Evolutionary conservation across 2,329 filamentous ascomycete genomes (phyloP).

Genomic region (Fusarium sp.): DNA sequence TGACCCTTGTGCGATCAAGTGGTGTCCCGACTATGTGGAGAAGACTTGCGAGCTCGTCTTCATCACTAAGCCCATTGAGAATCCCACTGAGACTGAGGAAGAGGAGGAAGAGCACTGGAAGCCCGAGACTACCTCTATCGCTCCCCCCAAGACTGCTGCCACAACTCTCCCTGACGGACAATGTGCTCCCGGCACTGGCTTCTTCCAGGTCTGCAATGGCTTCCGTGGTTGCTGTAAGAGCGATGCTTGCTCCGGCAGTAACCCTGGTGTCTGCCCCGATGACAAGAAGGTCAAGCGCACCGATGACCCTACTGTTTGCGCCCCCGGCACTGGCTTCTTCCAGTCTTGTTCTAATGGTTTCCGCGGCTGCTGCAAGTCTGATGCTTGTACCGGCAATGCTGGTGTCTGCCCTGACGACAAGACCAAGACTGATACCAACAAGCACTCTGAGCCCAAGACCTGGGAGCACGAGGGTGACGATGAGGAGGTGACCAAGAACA

Average conservation of each 20-base stretch:
- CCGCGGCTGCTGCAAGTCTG: slow-evolving; percentile 23
- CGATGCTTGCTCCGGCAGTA: slow-evolving; percentile 2
- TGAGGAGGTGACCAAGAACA: too few species aligned
- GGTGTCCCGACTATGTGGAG: slow-evolving; percentile 22
- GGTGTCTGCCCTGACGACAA: slow-evolving; percentile 5
- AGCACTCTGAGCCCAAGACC: slow-evolving; percentile 8
- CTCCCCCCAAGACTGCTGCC: background rate
- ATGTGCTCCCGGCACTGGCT: slow-evolving; percentile 10
- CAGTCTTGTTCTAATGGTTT: slow-evolving; percentile 28
- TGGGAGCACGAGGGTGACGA: too few species aligned
- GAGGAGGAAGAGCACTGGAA: background rate
- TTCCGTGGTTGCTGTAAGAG: slow-evolving; percentile 14
- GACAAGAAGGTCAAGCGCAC: background rate
- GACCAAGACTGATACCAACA: too few species aligned
- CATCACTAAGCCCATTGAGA: background rate
- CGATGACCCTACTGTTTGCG: background rate
- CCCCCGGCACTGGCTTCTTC: slow-evolving; percentile 19
- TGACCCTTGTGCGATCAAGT: slow-evolving; percentile 22
- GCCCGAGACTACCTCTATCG: background rate
- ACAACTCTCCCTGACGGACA: background rate
- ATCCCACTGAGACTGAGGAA: background rate
- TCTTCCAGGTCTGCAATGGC: slow-evolving; percentile 13
- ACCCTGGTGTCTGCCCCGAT: background rate
- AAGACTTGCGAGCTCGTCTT: slow-evolving; percentile 27
- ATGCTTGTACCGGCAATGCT: slow-evolving; percentile 17